Evolutionary conservation across 208 protist genomes (phyloP), one percentile per base, ranked within the genome.

Genomic region (Novymonas esmeraldas): DNA sequence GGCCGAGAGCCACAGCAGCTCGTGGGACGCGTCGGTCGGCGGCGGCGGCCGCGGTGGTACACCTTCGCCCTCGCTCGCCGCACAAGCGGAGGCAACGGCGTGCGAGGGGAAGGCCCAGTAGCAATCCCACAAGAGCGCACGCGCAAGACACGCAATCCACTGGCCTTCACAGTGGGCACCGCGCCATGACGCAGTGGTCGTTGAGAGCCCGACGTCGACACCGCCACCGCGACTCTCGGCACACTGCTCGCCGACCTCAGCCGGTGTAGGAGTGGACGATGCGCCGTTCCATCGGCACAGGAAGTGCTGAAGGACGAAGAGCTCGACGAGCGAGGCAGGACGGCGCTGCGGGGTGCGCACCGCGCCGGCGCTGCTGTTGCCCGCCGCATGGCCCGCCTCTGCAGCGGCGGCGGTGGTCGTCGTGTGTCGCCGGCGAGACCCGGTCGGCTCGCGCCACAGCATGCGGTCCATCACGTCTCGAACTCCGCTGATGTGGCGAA

Each of bases 81-180:
- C n/a, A n/a, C n/a, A n/a, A n/a, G n/a, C n/a, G n/a, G n/a, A n/a
- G n/a, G n/a, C n/a, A n/a, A 11, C 36, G 36, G 36, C 36, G 28
- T 29, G 2, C 7, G 64, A n/a, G 16, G 66, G 62, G 16, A 74
- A 68, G 20, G 74, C 56, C 59, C 74, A 70, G 48, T 77, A 85
- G 36, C 48, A 57, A 48, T 93, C 87, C 84, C 73, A 84, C 57
- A 95, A 58, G 0, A 95, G 73, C 20, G 85, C 56, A 22, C 79
- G 81, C 13, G 85, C 80, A 26, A 90, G 54, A 31, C 61, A 83
- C 24, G 72, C 68, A 50, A 95, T 66, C 88, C 90, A 95, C 52
- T 61, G 55, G 6, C 90, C 90, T 56, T 95, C 85, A 64, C 90
- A 93, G 50, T 93, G 86, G 44, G 84, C 61, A 7, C 87, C 90